A percentile compares a stretch with the other conserved stretches of the same genome.
phyloP scores from a whole-genome alignment of 179 eudicot species.

The Nepenthes alata region DNA sequence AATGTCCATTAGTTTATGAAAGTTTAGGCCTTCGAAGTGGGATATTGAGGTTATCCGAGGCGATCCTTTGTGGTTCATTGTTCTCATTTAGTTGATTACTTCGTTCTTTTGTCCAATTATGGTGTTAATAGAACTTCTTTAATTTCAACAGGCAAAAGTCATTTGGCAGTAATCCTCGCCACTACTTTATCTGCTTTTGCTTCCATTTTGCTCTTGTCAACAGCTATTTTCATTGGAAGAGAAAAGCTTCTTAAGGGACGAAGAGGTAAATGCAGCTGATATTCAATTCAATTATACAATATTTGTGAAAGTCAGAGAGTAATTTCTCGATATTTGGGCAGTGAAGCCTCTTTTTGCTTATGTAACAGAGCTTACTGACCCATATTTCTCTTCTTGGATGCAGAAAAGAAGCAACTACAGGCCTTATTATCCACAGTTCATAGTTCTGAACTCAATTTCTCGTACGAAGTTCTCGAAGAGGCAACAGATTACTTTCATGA shows the following conservation, averaged over 20 bases:
- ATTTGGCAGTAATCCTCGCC: conserved; percentile 23
- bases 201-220: conserved; percentile 18
- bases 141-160: conserved; percentile 9
- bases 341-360: too few relatives aligned
- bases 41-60: too few relatives aligned
- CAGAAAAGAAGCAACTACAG: conserved; percentile 31
- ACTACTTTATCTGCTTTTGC: conserved; percentile 16
- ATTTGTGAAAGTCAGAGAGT: too few relatives aligned
- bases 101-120: not conserved
- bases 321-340: too few relatives aligned
- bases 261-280: conserved; percentile 17
- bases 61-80: too few relatives aligned
- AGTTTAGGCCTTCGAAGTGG: too few relatives aligned
- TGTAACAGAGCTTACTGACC: too few relatives aligned
- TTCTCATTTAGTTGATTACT: too few relatives aligned
- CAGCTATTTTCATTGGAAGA: conserved; percentile 16
- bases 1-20: too few relatives aligned
- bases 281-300: too few relatives aligned
- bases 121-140: too few relatives aligned
- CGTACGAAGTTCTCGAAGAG: conserved; percentile 36
- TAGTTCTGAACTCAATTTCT: conserved; percentile 29
- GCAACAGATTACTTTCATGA: conserved; percentile 39
- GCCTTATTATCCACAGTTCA: conserved; percentile 14
- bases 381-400: conserved; percentile 2
- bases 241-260: conserved; percentile 8